Evolutionary conservation across 148 eudicot genomes (phyloP), one percentile per base, ranked within the genome.

Genomic region (Suaeda aralocaspica): DNA sequence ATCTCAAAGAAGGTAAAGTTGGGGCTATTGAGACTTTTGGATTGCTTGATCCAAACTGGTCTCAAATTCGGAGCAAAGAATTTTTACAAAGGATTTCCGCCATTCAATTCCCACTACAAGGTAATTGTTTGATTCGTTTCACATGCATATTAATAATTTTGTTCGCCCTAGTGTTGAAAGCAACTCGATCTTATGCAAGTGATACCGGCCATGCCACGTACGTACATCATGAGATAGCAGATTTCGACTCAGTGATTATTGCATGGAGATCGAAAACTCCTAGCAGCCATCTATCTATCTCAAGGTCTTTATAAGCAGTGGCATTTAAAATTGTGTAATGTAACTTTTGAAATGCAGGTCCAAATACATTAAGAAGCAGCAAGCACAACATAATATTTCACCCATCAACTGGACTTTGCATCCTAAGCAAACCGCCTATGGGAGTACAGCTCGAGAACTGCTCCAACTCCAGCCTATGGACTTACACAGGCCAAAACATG

Each of bases 361-460:
- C 96, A 22, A 82, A 81, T 13, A 5, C 73, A 50, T 41, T 78
- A 59, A 71, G 55, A 19, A 12, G 53, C 45, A 44, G n/a, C 0
- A n/a, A 56, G 30, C 86, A 84, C 74, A 78, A 88, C 74, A 67
- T 85, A 18, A 79, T 90, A 30, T 93, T 80, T 76, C 98, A 93
- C 52, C 98, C 98, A 18, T 50, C 36, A 59, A 82, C 96, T 14
- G 98, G 98, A 50, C 87, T 81, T 1, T 93, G 98, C 52, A 69
- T 93, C 5, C 65, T 71, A 48, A 78, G 77, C 41, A 70, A 66
- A 39, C 79, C 86, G 55, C 33, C 67, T 1, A 16, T 70, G 2
- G 80, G 82, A 2, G 80, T 88, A 49, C 25, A 69, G 67, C 70
- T 91, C 14, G 97, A 90, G 5, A 85, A 86, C 5, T 94, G 99